phyloP scores from a whole-genome alignment of 805 yeast genomes.

The Scheffersomyces amazonensis region DNA sequence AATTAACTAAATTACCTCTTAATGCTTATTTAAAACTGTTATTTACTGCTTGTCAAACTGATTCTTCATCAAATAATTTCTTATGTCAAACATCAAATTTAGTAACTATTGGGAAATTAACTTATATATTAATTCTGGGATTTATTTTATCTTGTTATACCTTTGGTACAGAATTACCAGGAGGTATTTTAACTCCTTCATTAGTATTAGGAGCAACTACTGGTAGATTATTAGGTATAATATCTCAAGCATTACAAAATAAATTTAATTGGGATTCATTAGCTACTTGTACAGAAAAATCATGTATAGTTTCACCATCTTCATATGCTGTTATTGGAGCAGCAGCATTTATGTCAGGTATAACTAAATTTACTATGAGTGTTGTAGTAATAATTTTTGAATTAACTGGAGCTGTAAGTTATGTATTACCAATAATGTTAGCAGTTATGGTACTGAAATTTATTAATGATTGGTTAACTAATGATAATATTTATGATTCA shows the following conservation, averaged over 20 bases:
- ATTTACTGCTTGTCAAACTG: conserved; percentile 61
- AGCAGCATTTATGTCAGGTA: conserved; percentile 77
- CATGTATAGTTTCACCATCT: conserved; percentile 74
- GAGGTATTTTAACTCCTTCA: conserved; percentile 66
- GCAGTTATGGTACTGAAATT: conserved; percentile 75
- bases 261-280: conserved; percentile 26
- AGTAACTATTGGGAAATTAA: conserved; percentile 22
- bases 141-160: conserved; percentile 63
- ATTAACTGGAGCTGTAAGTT: conserved; percentile 80
- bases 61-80: conserved; percentile 25
- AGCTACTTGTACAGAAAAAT: conserved; percentile 39
- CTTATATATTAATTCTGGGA: conserved; percentile 47
- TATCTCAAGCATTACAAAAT: conserved; percentile 49
- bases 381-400: conserved; percentile 81
- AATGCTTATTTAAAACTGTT: conserved; percentile 56
- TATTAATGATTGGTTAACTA: conserved; percentile 60
- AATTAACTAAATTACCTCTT: conserved; percentile 53
- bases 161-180: conserved; percentile 66
- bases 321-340: conserved; percentile 90
- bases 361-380: conserved; percentile 75
- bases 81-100: conserved; percentile 31
- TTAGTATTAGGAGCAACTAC: conserved; percentile 58
- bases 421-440: conserved; percentile 81
- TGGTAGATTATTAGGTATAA: conserved; percentile 55
- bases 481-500: conserved; percentile 62